Base-by-base conservation (phyloP, 2,329 filamentous ascomycete species). In the Sarocladiaceae sp. region DNA sequence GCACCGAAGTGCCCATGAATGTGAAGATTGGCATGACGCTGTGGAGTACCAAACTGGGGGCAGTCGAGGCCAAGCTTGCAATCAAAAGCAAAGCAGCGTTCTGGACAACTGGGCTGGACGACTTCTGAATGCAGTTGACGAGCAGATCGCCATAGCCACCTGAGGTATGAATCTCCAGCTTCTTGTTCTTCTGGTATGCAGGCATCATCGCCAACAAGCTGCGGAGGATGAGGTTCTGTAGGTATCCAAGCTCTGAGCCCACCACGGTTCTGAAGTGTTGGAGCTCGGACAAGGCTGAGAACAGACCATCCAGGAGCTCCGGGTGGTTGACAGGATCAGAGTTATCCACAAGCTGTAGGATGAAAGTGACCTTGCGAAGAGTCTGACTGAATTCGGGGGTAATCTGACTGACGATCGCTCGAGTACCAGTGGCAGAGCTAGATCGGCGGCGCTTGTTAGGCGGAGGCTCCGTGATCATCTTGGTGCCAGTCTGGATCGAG, bases 11-110 rank as follows among this genome's bases (percentile, higher is more conserved):
- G 37, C 93, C 91, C 86, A 97, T 97, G 66, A 97, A 97, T 0
- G 94, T 97, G 71, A 99, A 99, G 50, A 99, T 93, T 12, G 94
- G 94, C 94, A 99, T 99, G 51, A 99, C 90, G 60, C 91, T 97
- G 70, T 99, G 93, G 53, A 99, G 78, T 3, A 99, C 90, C 46
- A 96, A 75, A 66, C 96, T 92, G 0, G 95, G 94, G 0, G 90
- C 90, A 59, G 92, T 88, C 35, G 87, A 87, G 20, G 94, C 93
- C 36, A 99, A 77, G 53, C 85, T 87, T 22, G 93, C 91, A 53
- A 97, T 89, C 23, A 99, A 76, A 8, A 97, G 80, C 13, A 99
- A 77, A 3, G 94, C 92, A 5, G 87, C 85, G 64, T 96, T 97
- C 65, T 97, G 95, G 6, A 99, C 91, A 57, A 96, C 90, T 1